Percentiles rank a stretch among this genome's conserved stretches.
Conservation (phyloP, 495 filamentous ascomycete species). For the Haplographium delicatum region DNA sequence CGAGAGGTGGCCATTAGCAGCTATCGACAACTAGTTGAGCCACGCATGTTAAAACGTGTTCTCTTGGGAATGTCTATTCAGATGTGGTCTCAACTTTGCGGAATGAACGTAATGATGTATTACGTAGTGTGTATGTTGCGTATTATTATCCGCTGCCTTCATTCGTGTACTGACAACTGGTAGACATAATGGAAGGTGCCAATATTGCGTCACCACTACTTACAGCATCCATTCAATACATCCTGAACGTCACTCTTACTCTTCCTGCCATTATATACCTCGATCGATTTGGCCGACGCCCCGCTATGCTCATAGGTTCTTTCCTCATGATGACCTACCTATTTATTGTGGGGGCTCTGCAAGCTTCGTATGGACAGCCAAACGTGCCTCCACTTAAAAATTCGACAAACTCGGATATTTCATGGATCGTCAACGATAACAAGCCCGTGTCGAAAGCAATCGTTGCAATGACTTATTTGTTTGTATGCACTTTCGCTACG, state of each 20-base stretch:
- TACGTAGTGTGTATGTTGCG: constrained; percentile 24
- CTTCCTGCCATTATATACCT: constrained; percentile 54
- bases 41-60: constrained; percentile 61
- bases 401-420: constrained; percentile 39
- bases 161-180: constrained; percentile 50
- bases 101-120: constrained; percentile 70
- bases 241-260: constrained; percentile 67
- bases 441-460: constrained; percentile 45
- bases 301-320: constrained; percentile 45
- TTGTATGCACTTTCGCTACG: constrained; percentile 57
- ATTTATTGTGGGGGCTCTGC: constrained; percentile 50
- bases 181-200: constrained; percentile 64
- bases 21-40: constrained; percentile 53
- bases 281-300: constrained; percentile 48
- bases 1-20: constrained; percentile 50
- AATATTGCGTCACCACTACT: constrained; percentile 59
- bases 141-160: background rate
- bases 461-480: constrained; percentile 60
- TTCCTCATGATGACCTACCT: constrained; percentile 48
- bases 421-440: constrained; percentile 53
- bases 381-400: constrained; percentile 37
- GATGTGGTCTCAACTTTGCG: constrained; percentile 68
- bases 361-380: constrained; percentile 51
- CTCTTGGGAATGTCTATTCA: constrained; percentile 67
- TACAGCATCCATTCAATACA: constrained; percentile 71